Evolutionary conservation across 1,284 basidiomycete genomes (phyloP), one percentile per base, ranked within the genome.

Genomic region (Ganoderma leucocontextum): DNA sequence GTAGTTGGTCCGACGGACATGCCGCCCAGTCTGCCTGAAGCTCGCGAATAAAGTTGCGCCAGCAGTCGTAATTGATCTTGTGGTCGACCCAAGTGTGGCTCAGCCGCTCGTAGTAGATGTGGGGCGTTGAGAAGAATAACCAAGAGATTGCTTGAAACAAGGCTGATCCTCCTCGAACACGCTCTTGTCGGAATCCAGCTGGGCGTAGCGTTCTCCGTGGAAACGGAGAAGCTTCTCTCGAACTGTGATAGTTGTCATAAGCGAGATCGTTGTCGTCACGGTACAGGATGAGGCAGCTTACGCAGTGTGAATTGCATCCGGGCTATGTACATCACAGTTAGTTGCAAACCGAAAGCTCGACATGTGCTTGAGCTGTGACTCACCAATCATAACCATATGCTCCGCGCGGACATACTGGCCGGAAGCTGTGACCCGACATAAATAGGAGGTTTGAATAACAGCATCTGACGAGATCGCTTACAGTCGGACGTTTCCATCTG

Each of bases 21-120:
- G 62, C 70, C 22, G 72, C 62, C 78, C 77, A 78, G 29, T 80
- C 77, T 10, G 65, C 63, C 47, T 74, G 72, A 4, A 78, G 62
- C 35, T 67, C 69, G 2, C 25, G 33, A 17, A 77, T 66, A 60
- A 78, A 76, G 19, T 47, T 64, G 4, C 65, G 69, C 78, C 78
- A 79, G 36, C 62, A 61, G 29, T 65, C 57, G 58, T 75, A 70
- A 42, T 76, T 72, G 47, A 78, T 72, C 6, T 68, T 73, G 19
- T 64, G 4, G 60, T 79, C 78, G 1, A 78, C 64, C 71, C 72
- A 77, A 2, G 75, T 64, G 13, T 67, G 68, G 22, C 73, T 71
- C 25, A 79, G 64, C 35, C 72, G 67, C 12, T 69, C 62, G 35
- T 75, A 35, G 61, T 78, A 77, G 8, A 71, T 35, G 5, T 65